These are phyloP conservation scores for Vicia sativa DNA, from an alignment of 306 rosid species.

Conservation along the genomic window DNA sequence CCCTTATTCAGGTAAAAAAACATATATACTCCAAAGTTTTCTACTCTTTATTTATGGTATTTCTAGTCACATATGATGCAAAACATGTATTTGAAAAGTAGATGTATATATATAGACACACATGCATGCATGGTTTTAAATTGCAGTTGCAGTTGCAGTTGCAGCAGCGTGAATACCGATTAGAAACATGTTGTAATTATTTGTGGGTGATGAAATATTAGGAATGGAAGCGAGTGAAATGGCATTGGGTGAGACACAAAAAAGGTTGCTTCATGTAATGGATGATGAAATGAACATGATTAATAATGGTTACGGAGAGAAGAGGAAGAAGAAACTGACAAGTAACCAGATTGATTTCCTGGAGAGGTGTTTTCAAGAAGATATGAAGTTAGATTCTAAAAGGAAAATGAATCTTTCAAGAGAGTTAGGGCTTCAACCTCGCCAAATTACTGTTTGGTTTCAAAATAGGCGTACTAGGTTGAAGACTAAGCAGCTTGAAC, in stretches of 20 bases:
- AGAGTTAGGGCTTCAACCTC: conserved; percentile 84
- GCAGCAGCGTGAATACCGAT: too few relatives aligned
- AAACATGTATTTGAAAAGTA: background rate
- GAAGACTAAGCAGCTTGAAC: conserved; percentile 87
- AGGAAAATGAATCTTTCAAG: conserved; percentile 83
- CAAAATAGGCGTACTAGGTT: conserved; percentile 92
- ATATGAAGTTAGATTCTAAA: conserved; percentile 80
- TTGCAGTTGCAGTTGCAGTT: too few relatives aligned
- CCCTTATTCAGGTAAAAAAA: conserved; percentile 57
- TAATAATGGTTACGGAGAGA: conserved; percentile 36
- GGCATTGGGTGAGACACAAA: conserved; percentile 41
- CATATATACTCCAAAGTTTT: conserved; percentile 9
- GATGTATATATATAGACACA: too few relatives aligned
- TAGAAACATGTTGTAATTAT: background rate
- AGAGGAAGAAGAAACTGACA: conserved; percentile 68
- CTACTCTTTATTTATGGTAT: background rate
- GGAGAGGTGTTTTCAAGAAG: conserved; percentile 85
- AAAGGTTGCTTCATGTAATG: conserved; percentile 38
- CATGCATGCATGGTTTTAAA: too few relatives aligned
- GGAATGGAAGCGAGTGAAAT: conserved; percentile 67
- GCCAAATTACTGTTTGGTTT: conserved; percentile 95
- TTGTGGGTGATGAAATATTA: background rate
- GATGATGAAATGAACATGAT: conserved; percentile 39
- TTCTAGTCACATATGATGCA: background rate
- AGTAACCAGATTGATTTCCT: conserved; percentile 68